These are phyloP conservation scores for Nematocida sp. DNA, from an alignment of 371 early-diverging fungal genomes.

Conservation along the genomic window DNA sequence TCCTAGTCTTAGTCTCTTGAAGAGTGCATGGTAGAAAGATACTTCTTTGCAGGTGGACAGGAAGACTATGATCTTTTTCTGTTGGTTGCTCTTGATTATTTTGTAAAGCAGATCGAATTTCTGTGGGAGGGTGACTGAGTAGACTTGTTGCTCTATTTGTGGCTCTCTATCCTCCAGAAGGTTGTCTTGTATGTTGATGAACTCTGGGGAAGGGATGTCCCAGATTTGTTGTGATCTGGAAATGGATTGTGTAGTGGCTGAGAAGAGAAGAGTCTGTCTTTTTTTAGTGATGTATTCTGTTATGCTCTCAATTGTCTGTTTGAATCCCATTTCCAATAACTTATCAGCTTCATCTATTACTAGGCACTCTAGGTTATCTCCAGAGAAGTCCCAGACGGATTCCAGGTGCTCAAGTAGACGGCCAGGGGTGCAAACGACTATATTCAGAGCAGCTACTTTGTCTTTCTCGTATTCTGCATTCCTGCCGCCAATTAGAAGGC, in stretches of 20 bases:
- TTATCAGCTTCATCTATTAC: slow-evolving; percentile 95
- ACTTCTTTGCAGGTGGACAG: slow-evolving; percentile 52
- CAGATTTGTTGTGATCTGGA: slow-evolving; percentile 23
- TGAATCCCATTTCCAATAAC: slow-evolving; percentile 82
- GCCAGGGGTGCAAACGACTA: slow-evolving; percentile 90
- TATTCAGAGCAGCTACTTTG: slow-evolving; percentile 78
- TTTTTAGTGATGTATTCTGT: slow-evolving; percentile 67
- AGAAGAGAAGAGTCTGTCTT: slow-evolving; percentile 83
- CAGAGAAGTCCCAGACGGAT: slow-evolving; percentile 32
- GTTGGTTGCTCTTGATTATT: slow-evolving; percentile 17
- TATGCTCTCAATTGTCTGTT: slow-evolving; percentile 81
- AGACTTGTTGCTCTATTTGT: background rate
- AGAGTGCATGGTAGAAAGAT: slow-evolving; percentile 21
- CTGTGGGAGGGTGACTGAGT: slow-evolving; percentile 1
- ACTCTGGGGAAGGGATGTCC: slow-evolving; percentile 38
- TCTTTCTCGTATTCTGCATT: slow-evolving; percentile 85
- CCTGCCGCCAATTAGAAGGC: slow-evolving; percentile 84
- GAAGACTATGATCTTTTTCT: slow-evolving; percentile 58
- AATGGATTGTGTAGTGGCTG: slow-evolving; percentile 92
- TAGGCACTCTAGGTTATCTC: slow-evolving; percentile 66
- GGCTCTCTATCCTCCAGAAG: background rate
- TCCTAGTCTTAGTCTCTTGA: slow-evolving; percentile 67
- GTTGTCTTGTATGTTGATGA: background rate
- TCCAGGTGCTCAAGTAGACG: slow-evolving; percentile 73
- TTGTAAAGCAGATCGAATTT: slow-evolving; percentile 40